phyloP scores from a whole-genome alignment of 139 green algal species.

The Chlamydomonas sp. region DNA sequence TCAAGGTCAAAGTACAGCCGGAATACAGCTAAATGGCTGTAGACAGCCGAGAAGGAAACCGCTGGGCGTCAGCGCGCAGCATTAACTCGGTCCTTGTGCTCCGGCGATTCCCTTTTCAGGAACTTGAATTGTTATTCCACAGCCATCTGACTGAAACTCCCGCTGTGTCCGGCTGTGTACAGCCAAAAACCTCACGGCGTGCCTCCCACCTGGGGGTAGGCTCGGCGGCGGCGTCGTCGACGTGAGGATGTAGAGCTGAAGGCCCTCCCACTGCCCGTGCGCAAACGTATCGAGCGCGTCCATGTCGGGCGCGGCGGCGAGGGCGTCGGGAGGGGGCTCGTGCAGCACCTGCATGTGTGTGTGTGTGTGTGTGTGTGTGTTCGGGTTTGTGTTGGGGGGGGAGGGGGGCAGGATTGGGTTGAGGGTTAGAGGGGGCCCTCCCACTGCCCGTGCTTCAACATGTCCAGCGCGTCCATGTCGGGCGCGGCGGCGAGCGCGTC shows the following conservation, averaged over 20 bases:
- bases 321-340: neutral
- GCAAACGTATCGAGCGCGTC: slow-evolving; percentile 42
- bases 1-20: no score
- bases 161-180: no score
- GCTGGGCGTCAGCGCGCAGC: no score
- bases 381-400: no score
- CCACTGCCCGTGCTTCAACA: slow-evolving; percentile 49
- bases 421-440: no score
- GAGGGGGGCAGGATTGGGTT: no score
- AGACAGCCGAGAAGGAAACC: no score
- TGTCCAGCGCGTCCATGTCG: slow-evolving; percentile 25
- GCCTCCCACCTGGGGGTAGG: neutral
- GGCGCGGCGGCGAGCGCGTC: slow-evolving; percentile 16
- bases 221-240: neutral
- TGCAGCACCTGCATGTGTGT: slow-evolving; percentile 12
- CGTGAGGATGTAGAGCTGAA: slow-evolving; percentile 27
- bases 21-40: no score
- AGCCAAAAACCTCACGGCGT: neutral
- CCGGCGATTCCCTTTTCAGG: no score
- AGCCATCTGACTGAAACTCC: no score
- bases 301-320: slow-evolving; percentile 13
- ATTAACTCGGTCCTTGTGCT: neutral
- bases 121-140: no score
- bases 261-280: slow-evolving; percentile 50
- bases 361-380: no score